phyloP scores from a whole-genome alignment of 2,329 filamentous ascomycete genomes.

The Ophioceras dolichostomum region DNA sequence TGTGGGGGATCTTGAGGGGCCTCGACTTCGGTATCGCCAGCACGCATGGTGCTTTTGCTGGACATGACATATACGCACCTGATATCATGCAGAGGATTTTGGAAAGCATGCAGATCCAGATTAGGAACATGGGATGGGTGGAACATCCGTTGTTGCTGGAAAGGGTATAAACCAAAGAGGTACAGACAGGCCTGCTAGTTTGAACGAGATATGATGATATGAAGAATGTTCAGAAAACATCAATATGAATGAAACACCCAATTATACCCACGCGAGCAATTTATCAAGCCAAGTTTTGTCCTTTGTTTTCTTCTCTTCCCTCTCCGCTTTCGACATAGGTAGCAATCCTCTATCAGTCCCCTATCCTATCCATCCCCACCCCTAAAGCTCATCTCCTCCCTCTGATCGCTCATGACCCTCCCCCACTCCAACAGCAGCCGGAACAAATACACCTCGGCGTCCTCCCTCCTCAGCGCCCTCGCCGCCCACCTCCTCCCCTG shows the following conservation, averaged over 20 bases:
- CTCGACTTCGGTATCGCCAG: conserved; percentile 52
- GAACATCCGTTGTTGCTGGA: conserved; percentile 17
- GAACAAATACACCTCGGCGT: conserved; percentile 75
- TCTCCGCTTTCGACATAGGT: no score
- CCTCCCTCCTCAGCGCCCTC: conserved; percentile 52
- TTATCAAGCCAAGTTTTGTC: no score
- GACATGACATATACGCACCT: conserved; percentile 46
- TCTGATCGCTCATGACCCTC: conserved; percentile 50
- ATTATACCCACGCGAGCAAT: no score
- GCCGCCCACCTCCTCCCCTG: conserved; percentile 53
- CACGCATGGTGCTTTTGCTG: conserved; percentile 56
- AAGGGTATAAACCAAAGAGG: neutral
- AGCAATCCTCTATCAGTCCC: no score
- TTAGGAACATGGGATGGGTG: conserved; percentile 34
- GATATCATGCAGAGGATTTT: conserved; percentile 51
- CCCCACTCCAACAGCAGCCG: conserved; percentile 68
- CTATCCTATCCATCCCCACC: no score
- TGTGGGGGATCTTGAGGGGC: conserved; percentile 55
- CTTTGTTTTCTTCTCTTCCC: no score
- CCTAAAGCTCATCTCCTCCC: conserved; percentile 33
- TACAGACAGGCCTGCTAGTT: no score
- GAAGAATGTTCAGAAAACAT: no score
- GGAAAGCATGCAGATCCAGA: conserved; percentile 67
- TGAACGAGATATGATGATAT: no score
- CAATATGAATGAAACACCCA: no score